Evolutionary conservation across 2,329 filamentous ascomycete species (phyloP), one percentile per base, ranked within the genome.

Genomic region (Ophiognomonia clavigignenti-juglandacearum): DNA sequence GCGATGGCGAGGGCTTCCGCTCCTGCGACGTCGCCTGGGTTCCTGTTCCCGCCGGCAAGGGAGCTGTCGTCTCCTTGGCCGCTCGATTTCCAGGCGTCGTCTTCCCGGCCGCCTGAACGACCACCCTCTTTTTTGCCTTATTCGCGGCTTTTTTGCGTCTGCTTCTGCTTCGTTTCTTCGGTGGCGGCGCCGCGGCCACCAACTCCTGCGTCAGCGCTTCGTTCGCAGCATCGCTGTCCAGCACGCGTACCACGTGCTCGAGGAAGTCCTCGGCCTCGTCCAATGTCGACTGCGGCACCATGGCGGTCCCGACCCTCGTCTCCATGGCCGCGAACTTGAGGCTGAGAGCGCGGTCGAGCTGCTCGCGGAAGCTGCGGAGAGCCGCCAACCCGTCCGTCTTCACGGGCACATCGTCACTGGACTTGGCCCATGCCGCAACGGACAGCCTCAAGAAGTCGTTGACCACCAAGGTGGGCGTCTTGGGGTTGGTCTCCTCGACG

Each of bases 271-370:
- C 34, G 16, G 34, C n/a, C 14, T 20, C 34, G 10, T 19, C 16
- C 7, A 7, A 26, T 36, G 34, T 16, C 9, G 32, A 16, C 3
- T 4, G 16, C 10, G 31, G 31, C 31, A 32, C 29, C n/a, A 6
- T 18, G 18, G 34, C 34, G 34, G 3, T 20, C 10, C 14, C n/a
- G n/a, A 6, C 16, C 7, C 18, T 4, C 26, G 37, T n/a, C n/a
- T n/a, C 37, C n/a, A 48, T 35, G 14, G 39, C 23, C 4, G 18
- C 29, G 32, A 48, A 48, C 11, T 35, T 14, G 16, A 26, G 13
- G n/a, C 29, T 39, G 7, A 48, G 41, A 23, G 35, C 24, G 19
- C 23, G 29, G 37, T 45, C 37, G 5, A 48, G n/a, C 6, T 23
- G 34, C n/a, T 29, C 6, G 14, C 36, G 37, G 16, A 48, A 22